Evolutionary conservation across 768 basidiomycete species (phyloP).

Genomic region (Lactarius sp.): DNA sequence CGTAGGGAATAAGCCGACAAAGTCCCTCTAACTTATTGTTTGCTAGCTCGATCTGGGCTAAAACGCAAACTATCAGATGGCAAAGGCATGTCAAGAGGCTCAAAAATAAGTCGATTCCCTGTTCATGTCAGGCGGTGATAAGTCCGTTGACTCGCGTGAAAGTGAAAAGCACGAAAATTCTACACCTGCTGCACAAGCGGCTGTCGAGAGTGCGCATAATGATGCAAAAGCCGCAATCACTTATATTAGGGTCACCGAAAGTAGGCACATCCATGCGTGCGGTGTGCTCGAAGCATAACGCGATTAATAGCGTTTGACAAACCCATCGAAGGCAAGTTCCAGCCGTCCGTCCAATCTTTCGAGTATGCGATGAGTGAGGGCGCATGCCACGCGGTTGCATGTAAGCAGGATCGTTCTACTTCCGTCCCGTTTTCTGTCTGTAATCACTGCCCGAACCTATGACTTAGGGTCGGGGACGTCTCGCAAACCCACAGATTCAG

Average conservation of each 20-base stretch:
- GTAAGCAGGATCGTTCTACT: constrained; percentile 27
- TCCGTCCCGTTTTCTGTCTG: constrained; percentile 13
- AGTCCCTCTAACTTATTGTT: constrained; percentile 13
- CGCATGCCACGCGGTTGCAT: constrained; percentile 51
- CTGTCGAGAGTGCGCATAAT: constrained; percentile 57
- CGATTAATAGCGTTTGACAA: constrained; percentile 59
- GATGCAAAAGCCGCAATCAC: constrained; percentile 48
- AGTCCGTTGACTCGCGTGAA: constrained; percentile 60
- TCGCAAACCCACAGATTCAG: background rate
- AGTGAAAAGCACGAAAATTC: constrained; percentile 48
- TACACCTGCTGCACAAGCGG: constrained; percentile 40
- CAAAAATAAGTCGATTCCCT: constrained; percentile 59
- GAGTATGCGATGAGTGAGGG: constrained; percentile 44
- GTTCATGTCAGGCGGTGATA: constrained; percentile 48
- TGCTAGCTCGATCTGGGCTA: constrained; percentile 21
- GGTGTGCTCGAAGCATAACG: constrained; percentile 57
- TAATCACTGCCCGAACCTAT: constrained; percentile 20
- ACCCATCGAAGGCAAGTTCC: constrained; percentile 47
- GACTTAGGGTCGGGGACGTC: background rate
- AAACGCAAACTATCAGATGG: constrained; percentile 42
- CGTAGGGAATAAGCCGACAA: constrained; percentile 14
- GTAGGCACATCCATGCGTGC: constrained; percentile 74
- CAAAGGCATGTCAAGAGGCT: constrained; percentile 52
- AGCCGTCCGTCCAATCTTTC: constrained; percentile 38
- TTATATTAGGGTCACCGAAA: constrained; percentile 60